A percentile compares a stretch with the other conserved stretches of the same genome.
These are phyloP conservation scores for Trichosanthes cucumerina DNA, from an alignment of 306 rosid species.

Conservation along the genomic window DNA sequence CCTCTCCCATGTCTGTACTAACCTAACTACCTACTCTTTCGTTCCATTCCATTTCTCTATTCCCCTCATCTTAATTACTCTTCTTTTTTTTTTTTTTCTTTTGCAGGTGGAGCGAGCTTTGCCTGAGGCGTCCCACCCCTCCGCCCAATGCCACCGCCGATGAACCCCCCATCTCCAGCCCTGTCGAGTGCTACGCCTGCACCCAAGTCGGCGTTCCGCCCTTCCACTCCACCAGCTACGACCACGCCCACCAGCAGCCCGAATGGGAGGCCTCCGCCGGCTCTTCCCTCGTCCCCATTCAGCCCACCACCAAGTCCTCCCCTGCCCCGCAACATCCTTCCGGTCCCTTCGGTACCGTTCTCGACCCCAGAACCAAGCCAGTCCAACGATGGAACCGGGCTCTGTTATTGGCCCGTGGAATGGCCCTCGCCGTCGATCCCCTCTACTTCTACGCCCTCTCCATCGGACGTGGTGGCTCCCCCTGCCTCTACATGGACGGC, in stretches of 20 bases:
- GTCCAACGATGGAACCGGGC: conserved; percentile 83
- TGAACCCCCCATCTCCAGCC: conserved; percentile 13
- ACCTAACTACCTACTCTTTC: no score
- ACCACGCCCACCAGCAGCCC: conserved; percentile 41
- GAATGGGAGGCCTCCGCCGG: conserved; percentile 97
- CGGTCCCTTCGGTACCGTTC: conserved; percentile 42
- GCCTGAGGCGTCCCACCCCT: conserved; percentile 5
- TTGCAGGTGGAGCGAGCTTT: conserved; percentile 41
- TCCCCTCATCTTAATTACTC: not conserved
- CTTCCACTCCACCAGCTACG: conserved; percentile 93
- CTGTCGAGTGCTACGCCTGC: conserved; percentile 84
- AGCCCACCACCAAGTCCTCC: conserved; percentile 19
- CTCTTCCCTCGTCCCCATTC: conserved; percentile 60
- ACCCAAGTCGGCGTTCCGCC: conserved; percentile 76
- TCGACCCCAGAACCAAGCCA: conserved; percentile 79
- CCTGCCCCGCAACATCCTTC: not conserved
- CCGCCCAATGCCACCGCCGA: conserved; percentile 8
- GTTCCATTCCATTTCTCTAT: not conserved
- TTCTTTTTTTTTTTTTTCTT: not conserved
- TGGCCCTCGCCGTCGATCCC: conserved; percentile 85
- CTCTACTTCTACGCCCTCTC: conserved; percentile 86
- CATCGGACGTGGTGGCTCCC: conserved; percentile 67
- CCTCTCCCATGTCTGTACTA: conserved; percentile 17
- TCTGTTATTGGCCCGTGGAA: conserved; percentile 66
- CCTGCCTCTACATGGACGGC: conserved; percentile 93